These are phyloP conservation scores for Arachnomyces sp. DNA, from an alignment of 2,329 filamentous ascomycete genomes.

Conservation along the genomic window DNA sequence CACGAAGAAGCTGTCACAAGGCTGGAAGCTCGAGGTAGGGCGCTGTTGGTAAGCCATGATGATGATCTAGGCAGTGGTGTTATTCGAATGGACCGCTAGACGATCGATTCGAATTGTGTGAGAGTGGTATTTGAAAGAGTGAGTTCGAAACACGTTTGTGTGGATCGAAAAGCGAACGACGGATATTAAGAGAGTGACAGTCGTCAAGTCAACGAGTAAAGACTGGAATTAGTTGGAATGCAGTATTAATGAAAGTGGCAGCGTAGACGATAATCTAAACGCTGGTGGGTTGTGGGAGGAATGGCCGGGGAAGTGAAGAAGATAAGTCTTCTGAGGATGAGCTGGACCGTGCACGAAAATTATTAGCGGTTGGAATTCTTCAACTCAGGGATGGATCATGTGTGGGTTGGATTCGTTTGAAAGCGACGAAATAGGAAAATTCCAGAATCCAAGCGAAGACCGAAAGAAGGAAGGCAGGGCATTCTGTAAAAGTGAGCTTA, in stretches of 20 bases:
- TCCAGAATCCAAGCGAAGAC: constrained; percentile 9
- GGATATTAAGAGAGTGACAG: constrained; percentile 43
- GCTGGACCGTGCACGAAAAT: constrained; percentile 20
- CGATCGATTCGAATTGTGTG: constrained; percentile 18
- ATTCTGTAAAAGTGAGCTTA: constrained; percentile 21
- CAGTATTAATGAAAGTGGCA: constrained; percentile 37
- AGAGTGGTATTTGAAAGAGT: constrained; percentile 30
- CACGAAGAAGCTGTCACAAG: constrained; percentile 61
- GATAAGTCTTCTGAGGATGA: constrained; percentile 24
- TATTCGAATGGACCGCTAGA: constrained; percentile 15
- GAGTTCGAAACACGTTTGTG: constrained; percentile 33
- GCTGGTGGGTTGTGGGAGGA: constrained; percentile 22
- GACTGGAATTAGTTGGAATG: constrained; percentile 51
- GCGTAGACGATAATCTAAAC: constrained; percentile 33
- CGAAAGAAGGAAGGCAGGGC: constrained; percentile 8
- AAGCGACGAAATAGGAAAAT: too few species aligned
- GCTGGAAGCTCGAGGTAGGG: constrained; percentile 47
- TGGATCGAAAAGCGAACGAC: constrained; percentile 32
- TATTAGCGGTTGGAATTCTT: not conserved
- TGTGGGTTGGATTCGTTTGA: not conserved
- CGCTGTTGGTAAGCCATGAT: constrained; percentile 50
- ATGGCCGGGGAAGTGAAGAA: constrained; percentile 19
- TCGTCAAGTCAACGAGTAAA: constrained; percentile 41
- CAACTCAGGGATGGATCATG: not conserved
- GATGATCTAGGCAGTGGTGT: constrained; percentile 9